Evolutionary conservation across 257 asterid genomes (phyloP).

Genomic region (Nyctanthes arbortristis): DNA sequence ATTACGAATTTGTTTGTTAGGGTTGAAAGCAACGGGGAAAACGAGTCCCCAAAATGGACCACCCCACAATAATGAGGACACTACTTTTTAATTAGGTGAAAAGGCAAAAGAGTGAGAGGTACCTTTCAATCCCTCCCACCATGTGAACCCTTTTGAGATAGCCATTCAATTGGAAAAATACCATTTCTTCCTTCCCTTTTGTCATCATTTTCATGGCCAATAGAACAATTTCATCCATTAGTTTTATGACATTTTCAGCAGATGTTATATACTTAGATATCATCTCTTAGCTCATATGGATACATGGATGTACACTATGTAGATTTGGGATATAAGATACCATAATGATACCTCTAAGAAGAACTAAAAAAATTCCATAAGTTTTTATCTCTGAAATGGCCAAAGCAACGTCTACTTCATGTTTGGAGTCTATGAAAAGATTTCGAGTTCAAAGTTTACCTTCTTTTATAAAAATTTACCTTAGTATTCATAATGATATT

Average conservation of each 20-base stretch:
- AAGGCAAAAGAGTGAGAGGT: constrained; percentile 26
- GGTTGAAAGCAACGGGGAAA: constrained; percentile 19
- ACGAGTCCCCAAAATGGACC: constrained; percentile 39
- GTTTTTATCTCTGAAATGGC: too few species aligned
- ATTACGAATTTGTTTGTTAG: background rate
- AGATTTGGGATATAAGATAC: too few species aligned
- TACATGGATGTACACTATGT: too few species aligned
- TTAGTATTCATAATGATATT: background rate
- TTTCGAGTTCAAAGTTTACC: too few species aligned
- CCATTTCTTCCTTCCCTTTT: background rate
- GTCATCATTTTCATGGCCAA: background rate
- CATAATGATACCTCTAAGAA: too few species aligned
- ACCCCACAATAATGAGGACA: constrained; percentile 30
- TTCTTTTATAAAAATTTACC: too few species aligned
- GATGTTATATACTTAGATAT: too few species aligned
- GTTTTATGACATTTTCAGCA: too few species aligned
- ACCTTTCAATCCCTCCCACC: constrained; percentile 53
- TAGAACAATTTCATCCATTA: background rate
- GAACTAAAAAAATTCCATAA: too few species aligned
- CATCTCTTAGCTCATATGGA: too few species aligned
- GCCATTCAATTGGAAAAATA: constrained; percentile 6
- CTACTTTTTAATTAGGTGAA: constrained; percentile 42
- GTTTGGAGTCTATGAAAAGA: too few species aligned
- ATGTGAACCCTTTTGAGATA: constrained; percentile 39
- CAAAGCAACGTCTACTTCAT: too few species aligned